Percentiles rank a stretch among this genome's conserved stretches.
These are phyloP conservation scores for Schizothecium vesticola DNA, from an alignment of 495 filamentous ascomycete genomes.

Conservation along the genomic window DNA sequence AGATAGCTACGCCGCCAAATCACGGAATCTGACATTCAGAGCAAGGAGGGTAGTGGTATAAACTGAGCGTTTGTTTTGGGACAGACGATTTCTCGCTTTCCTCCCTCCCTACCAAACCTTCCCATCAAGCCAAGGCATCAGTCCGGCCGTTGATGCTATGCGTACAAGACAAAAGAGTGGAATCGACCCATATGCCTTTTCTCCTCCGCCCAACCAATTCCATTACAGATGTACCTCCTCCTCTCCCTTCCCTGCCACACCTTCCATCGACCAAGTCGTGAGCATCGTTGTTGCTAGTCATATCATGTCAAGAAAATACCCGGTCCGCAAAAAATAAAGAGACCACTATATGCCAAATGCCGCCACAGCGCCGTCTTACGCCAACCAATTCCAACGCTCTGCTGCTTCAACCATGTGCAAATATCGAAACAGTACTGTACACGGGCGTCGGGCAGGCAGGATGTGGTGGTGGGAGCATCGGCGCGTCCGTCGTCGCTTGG, in stretches of 20 bases:
- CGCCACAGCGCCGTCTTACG: background rate
- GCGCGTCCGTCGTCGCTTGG: background rate
- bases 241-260: background rate
- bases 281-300: conserved; percentile 1
- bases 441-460: background rate
- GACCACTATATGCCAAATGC: background rate
- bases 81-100: background rate
- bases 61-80: background rate
- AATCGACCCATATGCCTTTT: background rate
- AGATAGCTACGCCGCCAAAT: background rate
- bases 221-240: background rate
- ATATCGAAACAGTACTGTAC: conserved; percentile 6
- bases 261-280: background rate
- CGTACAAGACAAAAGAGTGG: conserved; percentile 1
- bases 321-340: background rate
- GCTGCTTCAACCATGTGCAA: background rate
- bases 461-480: background rate
- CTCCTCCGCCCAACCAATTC: background rate
- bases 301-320: background rate
- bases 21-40: background rate
- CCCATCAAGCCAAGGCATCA: background rate
- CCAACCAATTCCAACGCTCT: conserved; percentile 2
- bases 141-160: background rate
- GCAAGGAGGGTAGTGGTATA: background rate
- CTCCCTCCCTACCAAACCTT: background rate